Conservation (phyloP, 345 rosid genomes). For the Salix viminalis region DNA sequence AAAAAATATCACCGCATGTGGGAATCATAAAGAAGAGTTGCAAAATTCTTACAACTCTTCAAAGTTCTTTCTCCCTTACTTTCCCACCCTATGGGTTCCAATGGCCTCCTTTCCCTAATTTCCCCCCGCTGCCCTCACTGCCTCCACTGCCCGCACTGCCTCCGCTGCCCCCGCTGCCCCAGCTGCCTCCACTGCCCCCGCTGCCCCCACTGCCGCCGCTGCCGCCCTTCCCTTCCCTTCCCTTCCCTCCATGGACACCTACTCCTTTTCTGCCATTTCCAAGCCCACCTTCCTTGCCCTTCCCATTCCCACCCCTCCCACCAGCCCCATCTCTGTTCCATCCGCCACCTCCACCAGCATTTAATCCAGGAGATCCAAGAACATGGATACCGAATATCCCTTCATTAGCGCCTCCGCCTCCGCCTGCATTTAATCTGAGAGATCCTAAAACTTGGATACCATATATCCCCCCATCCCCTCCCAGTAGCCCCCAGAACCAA, state of each 20-base stretch:
- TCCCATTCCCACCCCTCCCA: constrained; percentile 33
- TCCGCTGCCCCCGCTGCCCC: background rate
- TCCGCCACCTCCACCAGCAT: constrained; percentile 50
- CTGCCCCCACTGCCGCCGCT: constrained; percentile 8
- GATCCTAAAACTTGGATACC: constrained; percentile 51
- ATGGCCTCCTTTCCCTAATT: constrained; percentile 41
- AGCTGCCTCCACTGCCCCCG: background rate
- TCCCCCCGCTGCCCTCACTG: constrained; percentile 21
- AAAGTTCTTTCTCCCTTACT: constrained; percentile 51
- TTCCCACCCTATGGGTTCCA: constrained; percentile 51
- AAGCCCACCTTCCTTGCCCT: constrained; percentile 14
- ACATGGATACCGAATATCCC: constrained; percentile 65
- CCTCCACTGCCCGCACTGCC: constrained; percentile 20
- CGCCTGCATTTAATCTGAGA: constrained; percentile 25
- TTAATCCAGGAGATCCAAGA: constrained; percentile 52
- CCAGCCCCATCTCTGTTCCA: constrained; percentile 26
- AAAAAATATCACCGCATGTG: constrained; percentile 52
- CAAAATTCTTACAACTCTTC: constrained; percentile 39
- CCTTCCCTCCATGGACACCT: background rate
- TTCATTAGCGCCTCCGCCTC: constrained; percentile 30
- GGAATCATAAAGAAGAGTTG: constrained; percentile 25
- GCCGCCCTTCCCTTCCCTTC: constrained; percentile 28
- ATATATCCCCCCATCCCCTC: constrained; percentile 36
- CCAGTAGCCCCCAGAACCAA: constrained; percentile 13
- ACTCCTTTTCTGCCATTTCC: constrained; percentile 11